Base-by-base conservation (phyloP, 1,284 basidiomycete species). In the Leccinum variabile region DNA sequence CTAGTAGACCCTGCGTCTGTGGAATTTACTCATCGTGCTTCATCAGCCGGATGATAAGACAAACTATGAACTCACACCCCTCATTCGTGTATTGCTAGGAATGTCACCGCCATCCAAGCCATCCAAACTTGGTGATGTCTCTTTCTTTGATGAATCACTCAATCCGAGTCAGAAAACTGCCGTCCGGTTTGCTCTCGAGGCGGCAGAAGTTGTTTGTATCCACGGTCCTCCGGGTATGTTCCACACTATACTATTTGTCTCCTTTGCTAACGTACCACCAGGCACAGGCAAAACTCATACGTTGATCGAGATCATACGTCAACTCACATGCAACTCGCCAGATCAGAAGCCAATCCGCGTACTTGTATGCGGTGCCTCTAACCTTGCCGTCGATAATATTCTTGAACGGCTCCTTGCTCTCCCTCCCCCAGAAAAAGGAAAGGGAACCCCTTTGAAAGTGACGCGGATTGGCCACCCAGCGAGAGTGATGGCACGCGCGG, bases 211-310 rank as follows among this genome's bases (percentile, higher is more conserved):
- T 0, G 92, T 92, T 0, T 93, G 95, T 67, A 95, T 99, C n/a
- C 96, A 98, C 72, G 96, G 97, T 0, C 97, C 97, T 5, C 96
- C 97, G 63, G 96, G 94, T 92, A 59, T 22, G 33, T 35, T 44
- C 14, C 2, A 44, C 41, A 46, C 16, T 18, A 9, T 25, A 18
- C 54, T 50, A 22, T 1, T 16, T 7, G 16, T 44, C 32, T 16
- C 13, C 39, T 60, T 46, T 56, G 65, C 56, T 63, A 30, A 67
- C 25, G 57, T 53, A 18, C 25, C 18, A 39, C 11, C 62, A 90
- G 89, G 90, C 39, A 95, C 94, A 0, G 95, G 95, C 6, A 97
- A 97, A 79, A 97, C 95, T 0, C 91, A 94, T 68, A 96, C 95
- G 0, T 81, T 97, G 10, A 89, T 97, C 44, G 95, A 97, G 73